These are phyloP conservation scores for Saccharomycodes ludwigii DNA, from an alignment of 805 yeast genomes.

Conservation along the genomic window DNA sequence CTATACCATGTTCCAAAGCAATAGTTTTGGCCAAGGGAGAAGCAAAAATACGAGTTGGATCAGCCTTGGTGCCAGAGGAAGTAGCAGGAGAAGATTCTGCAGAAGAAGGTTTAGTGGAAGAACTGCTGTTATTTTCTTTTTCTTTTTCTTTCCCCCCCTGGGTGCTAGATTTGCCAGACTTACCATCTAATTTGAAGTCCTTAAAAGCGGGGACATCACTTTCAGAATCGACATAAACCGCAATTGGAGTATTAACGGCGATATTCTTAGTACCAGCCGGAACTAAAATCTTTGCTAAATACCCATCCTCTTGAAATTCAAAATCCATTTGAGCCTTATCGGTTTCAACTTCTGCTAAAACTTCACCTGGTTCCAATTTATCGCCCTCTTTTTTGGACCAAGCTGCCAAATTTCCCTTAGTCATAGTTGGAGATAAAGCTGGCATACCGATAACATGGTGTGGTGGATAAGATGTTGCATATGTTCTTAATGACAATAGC, in stretches of 20 bases:
- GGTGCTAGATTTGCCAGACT: constrained; percentile 20
- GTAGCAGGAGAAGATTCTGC: constrained; percentile 13
- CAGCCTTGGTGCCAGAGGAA: constrained; percentile 20
- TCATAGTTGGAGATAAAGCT: constrained; percentile 98
- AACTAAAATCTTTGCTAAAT: constrained; percentile 72
- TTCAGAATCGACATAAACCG: constrained; percentile 84
- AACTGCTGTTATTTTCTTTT: too few species aligned
- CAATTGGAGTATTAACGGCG: constrained; percentile 92
- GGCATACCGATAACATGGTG: constrained; percentile 95
- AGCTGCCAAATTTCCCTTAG: constrained; percentile 80
- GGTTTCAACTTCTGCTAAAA: constrained; percentile 93
- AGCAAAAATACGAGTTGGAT: constrained; percentile 62
- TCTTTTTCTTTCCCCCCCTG: constrained; percentile 1
- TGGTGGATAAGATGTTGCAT: constrained; percentile 50
- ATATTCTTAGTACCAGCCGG: constrained; percentile 81
- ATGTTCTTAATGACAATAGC: constrained; percentile 20
- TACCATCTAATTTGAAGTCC: constrained; percentile 78
- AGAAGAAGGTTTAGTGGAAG: too few species aligned
- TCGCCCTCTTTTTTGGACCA: constrained; percentile 93
- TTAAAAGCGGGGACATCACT: constrained; percentile 81
- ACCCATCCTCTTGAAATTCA: constrained; percentile 96
- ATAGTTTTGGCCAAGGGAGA: constrained; percentile 91
- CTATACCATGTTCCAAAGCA: constrained; percentile 85
- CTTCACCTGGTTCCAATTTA: constrained; percentile 78
- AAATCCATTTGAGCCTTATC: constrained; percentile 98